A percentile compares a stretch with the other conserved stretches of the same genome.
phyloP scores from a whole-genome alignment of 1,284 basidiomycete genomes.

The Pseudozyma hubeiensis region DNA sequence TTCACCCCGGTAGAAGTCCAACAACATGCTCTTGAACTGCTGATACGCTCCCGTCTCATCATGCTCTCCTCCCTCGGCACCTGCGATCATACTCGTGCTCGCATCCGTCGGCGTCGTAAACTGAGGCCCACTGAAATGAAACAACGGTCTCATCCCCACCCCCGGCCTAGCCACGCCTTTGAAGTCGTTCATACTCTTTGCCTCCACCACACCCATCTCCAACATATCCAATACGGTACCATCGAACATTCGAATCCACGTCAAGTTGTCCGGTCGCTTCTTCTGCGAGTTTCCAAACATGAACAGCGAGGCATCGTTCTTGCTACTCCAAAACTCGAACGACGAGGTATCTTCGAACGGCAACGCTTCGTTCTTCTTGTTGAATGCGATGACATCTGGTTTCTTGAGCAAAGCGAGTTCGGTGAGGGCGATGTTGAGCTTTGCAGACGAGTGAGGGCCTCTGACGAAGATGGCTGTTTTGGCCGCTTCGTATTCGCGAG shows the following conservation, averaged over 20 bases:
- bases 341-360: slow-evolving; percentile 83
- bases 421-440: slow-evolving; percentile 83
- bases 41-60: slow-evolving; percentile 59
- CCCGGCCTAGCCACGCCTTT: slow-evolving; percentile 91
- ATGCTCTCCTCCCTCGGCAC: slow-evolving; percentile 38
- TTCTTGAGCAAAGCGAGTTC: slow-evolving; percentile 72
- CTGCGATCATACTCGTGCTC: slow-evolving; percentile 33
- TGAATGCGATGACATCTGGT: slow-evolving; percentile 84
- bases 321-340: slow-evolving; percentile 93
- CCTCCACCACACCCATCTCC: slow-evolving; percentile 87
- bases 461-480: slow-evolving; percentile 88
- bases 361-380: slow-evolving; percentile 90
- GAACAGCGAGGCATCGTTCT: slow-evolving; percentile 95
- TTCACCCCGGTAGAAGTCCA: slow-evolving; percentile 84
- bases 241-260: slow-evolving; percentile 89
- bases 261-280: slow-evolving; percentile 89
- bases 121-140: slow-evolving; percentile 86
- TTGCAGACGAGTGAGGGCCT: slow-evolving; percentile 85
- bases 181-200: slow-evolving; percentile 82
- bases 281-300: slow-evolving; percentile 91
- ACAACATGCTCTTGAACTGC: slow-evolving; percentile 85
- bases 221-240: slow-evolving; percentile 90
- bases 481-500: slow-evolving; percentile 85
- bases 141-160: slow-evolving; percentile 88
- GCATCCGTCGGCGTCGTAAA: slow-evolving; percentile 69